Conservation (phyloP, 2,329 filamentous ascomycete genomes). For the Mariannaea elegans region DNA sequence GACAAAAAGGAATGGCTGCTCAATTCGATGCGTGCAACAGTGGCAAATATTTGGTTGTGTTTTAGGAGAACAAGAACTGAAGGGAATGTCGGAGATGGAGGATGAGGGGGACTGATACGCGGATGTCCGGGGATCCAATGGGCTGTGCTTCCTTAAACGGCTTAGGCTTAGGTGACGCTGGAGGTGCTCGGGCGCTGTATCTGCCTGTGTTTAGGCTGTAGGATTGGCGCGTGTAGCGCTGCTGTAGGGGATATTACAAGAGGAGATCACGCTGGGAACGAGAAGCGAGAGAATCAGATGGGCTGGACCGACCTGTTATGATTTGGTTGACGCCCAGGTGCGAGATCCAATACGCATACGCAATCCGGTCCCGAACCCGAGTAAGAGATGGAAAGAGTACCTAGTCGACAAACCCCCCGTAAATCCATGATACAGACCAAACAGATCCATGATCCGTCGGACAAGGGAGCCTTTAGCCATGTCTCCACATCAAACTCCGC, state of each 20-base stretch:
- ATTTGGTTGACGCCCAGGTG: neutral
- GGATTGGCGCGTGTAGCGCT: neutral
- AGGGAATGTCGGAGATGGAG: slow-evolving; percentile 31
- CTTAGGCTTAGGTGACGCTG: neutral
- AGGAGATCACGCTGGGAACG: neutral
- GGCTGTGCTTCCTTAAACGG: neutral
- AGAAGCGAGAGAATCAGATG: no score
- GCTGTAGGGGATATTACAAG: neutral
- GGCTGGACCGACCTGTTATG: no score
- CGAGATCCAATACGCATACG: neutral
- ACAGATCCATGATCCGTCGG: no score
- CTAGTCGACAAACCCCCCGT: no score
- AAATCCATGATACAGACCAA: no score
- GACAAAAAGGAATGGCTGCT: slow-evolving; percentile 18
- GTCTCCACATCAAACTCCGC: no score
- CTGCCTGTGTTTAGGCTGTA: neutral
- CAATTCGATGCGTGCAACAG: slow-evolving; percentile 20
- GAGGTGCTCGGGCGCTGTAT: neutral
- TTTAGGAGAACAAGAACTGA: slow-evolving; percentile 14
- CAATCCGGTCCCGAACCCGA: neutral
- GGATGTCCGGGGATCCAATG: neutral
- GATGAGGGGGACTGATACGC: neutral
- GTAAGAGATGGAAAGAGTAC: neutral
- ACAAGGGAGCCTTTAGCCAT: no score
- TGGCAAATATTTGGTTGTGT: slow-evolving; percentile 11